These are phyloP conservation scores for Alternaria angustiovoidea DNA, from an alignment of 2,329 filamentous ascomycete genomes.

Conservation along the genomic window DNA sequence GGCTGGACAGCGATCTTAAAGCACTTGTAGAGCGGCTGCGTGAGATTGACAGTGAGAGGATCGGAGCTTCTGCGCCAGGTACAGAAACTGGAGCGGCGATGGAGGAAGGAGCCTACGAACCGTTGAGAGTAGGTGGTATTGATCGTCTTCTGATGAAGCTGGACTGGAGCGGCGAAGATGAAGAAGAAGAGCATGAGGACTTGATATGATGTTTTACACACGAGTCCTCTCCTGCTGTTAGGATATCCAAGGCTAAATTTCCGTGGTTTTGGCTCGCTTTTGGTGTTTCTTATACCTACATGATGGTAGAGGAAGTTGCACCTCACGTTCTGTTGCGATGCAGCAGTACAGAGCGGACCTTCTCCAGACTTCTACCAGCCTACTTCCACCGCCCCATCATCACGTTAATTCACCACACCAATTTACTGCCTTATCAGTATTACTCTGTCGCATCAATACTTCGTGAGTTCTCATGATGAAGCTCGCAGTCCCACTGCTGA, in stretches of 20 bases:
- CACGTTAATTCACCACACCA: neutral
- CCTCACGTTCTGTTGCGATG: neutral
- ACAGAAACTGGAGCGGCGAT: constrained; percentile 19
- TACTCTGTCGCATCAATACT: constrained; percentile 1
- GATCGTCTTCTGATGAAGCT: constrained; percentile 91
- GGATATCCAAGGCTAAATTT: neutral
- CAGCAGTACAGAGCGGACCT: neutral
- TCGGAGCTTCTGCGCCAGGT: constrained; percentile 39
- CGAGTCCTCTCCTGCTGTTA: neutral
- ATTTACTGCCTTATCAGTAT: neutral
- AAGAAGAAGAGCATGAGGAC: constrained; percentile 38
- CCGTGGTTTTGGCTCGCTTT: neutral
- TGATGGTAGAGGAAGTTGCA: neutral
- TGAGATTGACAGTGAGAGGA: constrained; percentile 65
- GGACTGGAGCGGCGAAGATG: constrained; percentile 63
- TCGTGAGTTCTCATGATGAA: neutral
- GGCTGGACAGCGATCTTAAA: constrained; percentile 73
- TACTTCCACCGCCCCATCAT: neutral
- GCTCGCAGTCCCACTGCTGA: neutral
- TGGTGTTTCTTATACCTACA: neutral
- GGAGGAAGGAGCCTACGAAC: constrained; percentile 67
- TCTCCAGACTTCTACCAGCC: neutral
- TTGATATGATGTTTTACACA: constrained; percentile 16
- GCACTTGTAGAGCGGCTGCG: constrained; percentile 64
- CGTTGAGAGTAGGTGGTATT: constrained; percentile 78